Base-by-base conservation (phyloP, 192 early-diverging fungal genomes). In the Rhizoclosmatium sp. region DNA sequence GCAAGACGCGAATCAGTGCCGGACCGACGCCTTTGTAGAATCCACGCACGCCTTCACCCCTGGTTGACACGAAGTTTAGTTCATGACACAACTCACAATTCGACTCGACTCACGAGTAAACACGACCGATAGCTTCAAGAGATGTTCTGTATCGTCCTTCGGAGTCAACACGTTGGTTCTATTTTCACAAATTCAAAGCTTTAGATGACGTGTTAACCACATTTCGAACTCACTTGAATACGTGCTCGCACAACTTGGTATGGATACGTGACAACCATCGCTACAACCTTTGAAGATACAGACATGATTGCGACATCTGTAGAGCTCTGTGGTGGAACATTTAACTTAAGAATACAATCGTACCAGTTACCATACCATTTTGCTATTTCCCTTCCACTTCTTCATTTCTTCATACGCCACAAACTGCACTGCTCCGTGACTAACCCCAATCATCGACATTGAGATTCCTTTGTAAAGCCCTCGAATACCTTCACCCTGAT, bases 351-450 rank as follows among this genome's bases (percentile, higher is more conserved):
- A 65, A 67, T 54, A 71, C 31, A 46, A 45, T 39, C 39, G 5
- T 16, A 76, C 39, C 2, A 9, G 69, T 39, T 78, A 81, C 80
- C 67, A 79, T 2, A 4, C 67, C 79, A 58, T 82, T 75, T 71
- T 62, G 10, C 46, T 31, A 2, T 44, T 69, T 59, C 21, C 40
- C 47, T 48, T 60, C 66, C 72, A 79, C 75, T 90, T 89, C 84
- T 98, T 99, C 91, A 99, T 91, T 66, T 97, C 95, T 70, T 99
- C 98, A 83, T 99, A 99, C 0, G 93, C 95, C 94, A 97, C 96
- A 82, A 99, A 99, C 83, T 99, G 98, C 39, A 99, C 77, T 0
- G 96, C 96, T 10, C 98, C 98, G 69, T 99, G 97, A n/a, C 95
- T 94, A 1, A 94, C 93, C 4, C 98, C 96, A 73, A 98, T 86